Conservation (phyloP, 1,284 basidiomycete genomes). For the Ganoderma sinense region DNA sequence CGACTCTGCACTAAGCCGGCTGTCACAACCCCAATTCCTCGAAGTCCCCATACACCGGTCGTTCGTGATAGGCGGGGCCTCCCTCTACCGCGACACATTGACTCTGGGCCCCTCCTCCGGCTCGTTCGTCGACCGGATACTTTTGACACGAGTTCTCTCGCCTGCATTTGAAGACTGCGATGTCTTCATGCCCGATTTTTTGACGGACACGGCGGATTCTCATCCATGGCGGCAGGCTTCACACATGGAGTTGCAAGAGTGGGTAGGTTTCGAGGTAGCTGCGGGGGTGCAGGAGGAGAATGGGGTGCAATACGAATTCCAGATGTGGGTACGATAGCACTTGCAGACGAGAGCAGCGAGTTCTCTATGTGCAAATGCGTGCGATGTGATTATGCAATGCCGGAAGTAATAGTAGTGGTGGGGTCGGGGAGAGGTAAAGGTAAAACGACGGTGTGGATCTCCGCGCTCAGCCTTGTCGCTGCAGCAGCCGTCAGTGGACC, state of each 20-base stretch:
- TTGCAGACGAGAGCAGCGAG: neutral
- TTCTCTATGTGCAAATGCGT: neutral
- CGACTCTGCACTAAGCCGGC: slow-evolving; percentile 27
- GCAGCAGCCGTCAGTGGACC: slow-evolving; percentile 29
- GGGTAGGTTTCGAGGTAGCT: slow-evolving; percentile 84
- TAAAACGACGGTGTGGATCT: neutral
- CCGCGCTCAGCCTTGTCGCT: slow-evolving; percentile 67
- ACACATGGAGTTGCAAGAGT: slow-evolving; percentile 71
- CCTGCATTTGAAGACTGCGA: slow-evolving; percentile 87
- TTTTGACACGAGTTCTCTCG: slow-evolving; percentile 85
- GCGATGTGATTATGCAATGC: slow-evolving; percentile 1
- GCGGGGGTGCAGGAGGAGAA: slow-evolving; percentile 82
- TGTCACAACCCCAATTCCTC: slow-evolving; percentile 25
- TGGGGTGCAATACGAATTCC: slow-evolving; percentile 85
- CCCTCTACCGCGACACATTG: slow-evolving; percentile 81
- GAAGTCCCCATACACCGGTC: slow-evolving; percentile 49
- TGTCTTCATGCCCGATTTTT: slow-evolving; percentile 84
- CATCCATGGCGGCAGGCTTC: slow-evolving; percentile 63
- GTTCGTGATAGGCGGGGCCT: slow-evolving; percentile 93
- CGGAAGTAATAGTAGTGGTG: neutral
- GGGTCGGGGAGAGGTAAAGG: neutral
- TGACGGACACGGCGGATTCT: slow-evolving; percentile 25
- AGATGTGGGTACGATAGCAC: slow-evolving; percentile 82
- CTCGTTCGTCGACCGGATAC: slow-evolving; percentile 75
- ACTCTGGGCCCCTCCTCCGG: slow-evolving; percentile 45